Percentiles rank a stretch among this genome's conserved stretches.
These are phyloP conservation scores for Neurospora sp. DNA, from an alignment of 2,329 filamentous ascomycete species.

Conservation along the genomic window DNA sequence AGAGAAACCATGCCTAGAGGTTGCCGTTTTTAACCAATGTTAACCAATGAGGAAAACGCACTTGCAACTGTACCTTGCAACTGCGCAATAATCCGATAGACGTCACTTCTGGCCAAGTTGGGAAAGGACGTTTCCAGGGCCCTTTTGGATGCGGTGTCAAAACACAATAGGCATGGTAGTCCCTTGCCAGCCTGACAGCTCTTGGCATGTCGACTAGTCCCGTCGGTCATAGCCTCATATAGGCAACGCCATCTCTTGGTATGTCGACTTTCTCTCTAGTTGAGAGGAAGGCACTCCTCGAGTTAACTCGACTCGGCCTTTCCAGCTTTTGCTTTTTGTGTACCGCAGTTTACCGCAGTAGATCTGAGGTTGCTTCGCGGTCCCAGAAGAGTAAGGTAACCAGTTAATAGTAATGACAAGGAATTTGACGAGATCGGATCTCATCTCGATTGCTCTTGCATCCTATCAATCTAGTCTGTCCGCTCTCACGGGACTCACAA, in stretches of 20 bases:
- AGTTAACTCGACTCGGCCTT: not conserved
- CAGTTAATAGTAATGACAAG: not conserved
- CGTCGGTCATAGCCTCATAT: not conserved
- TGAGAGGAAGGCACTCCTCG: not conserved
- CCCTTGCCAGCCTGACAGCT: not conserved
- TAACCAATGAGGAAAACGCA: not conserved
- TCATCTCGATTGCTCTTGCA: not conserved
- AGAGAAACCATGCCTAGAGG: not conserved
- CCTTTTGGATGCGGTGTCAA: not conserved
- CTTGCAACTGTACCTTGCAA: not conserved
- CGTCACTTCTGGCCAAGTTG: not conserved
- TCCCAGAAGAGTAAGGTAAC: not conserved
- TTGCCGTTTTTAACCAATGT: too few species aligned
- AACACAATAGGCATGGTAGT: not conserved
- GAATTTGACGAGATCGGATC: not conserved
- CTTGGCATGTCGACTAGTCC: not conserved
- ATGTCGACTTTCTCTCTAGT: not conserved
- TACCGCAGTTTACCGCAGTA: not conserved
- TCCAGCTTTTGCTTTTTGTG: not conserved
- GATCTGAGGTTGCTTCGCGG: not conserved
- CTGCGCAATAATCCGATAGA: not conserved
- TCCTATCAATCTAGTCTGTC: not conserved
- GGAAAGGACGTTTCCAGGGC: not conserved
- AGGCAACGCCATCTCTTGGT: not conserved
- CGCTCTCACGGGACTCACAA: not conserved